Percentiles rank a stretch among this genome's conserved stretches.
phyloP scores from a whole-genome alignment of 306 rosid genomes.

The Macrotyloma uniflorum region DNA sequence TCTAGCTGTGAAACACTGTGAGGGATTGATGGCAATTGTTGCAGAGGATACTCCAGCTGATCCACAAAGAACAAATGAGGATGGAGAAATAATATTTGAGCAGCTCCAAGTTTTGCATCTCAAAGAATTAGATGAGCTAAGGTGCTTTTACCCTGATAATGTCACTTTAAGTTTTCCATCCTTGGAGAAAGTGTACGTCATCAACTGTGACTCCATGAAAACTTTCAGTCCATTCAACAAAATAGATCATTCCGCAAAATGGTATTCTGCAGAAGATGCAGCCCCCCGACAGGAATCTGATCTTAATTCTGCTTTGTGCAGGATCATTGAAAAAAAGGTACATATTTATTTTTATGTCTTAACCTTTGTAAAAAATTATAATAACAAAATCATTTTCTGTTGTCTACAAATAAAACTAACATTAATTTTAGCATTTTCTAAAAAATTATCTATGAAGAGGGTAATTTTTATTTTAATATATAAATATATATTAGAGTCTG shows the following conservation, averaged over 20 bases:
- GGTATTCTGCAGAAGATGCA: neutral
- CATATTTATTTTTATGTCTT: too few species aligned
- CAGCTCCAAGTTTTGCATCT: constrained; percentile 1
- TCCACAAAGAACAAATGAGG: neutral
- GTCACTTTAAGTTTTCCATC: neutral
- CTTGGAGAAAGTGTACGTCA: constrained; percentile 10
- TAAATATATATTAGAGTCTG: too few species aligned
- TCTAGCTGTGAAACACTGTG: neutral
- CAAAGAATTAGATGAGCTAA: neutral
- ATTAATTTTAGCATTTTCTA: too few species aligned
- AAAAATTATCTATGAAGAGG: too few species aligned
- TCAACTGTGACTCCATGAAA: neutral
- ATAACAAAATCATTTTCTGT: too few species aligned
- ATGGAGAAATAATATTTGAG: neutral
- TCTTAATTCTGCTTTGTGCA: neutral
- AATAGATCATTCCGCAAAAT: neutral
- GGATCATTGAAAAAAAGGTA: neutral
- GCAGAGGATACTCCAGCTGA: neutral
- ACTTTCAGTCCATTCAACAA: neutral
- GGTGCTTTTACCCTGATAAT: constrained; percentile 33
- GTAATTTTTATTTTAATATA: too few species aligned
- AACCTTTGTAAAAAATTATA: too few species aligned
- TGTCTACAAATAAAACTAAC: too few species aligned
- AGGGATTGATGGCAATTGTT: neutral
- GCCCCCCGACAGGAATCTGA: neutral